phyloP scores from a whole-genome alignment of 2,329 filamentous ascomycete species.

The Colletotrichum somersetense region DNA sequence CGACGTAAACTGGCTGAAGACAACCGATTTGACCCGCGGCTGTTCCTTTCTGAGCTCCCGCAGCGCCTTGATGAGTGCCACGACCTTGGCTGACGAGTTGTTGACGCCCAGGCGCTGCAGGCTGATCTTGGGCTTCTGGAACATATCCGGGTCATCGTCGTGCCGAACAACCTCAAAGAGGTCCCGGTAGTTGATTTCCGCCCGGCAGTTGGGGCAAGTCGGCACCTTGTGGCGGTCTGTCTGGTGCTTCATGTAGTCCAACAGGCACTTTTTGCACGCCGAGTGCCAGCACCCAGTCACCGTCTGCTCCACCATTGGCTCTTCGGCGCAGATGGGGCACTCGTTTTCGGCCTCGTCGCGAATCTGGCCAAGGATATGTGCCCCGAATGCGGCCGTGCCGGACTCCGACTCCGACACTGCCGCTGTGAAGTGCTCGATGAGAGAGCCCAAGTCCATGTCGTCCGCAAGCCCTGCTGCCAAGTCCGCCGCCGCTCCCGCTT shows the following conservation, averaged over 20 bases:
- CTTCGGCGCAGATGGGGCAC: constrained; percentile 94
- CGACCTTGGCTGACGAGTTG: constrained; percentile 89
- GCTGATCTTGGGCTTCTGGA: constrained; percentile 65
- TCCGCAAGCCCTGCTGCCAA: constrained; percentile 85
- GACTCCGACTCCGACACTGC: constrained; percentile 69
- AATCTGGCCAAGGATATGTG: constrained; percentile 90
- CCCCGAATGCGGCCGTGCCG: constrained; percentile 80
- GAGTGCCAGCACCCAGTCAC: constrained; percentile 99
- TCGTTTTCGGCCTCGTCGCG: constrained; percentile 89
- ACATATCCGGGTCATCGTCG: constrained; percentile 68
- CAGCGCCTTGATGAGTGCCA: constrained; percentile 81
- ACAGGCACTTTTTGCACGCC: constrained; percentile 92
- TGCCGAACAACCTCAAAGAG: constrained; percentile 93
- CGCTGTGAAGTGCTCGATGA: constrained; percentile 87
- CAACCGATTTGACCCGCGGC: constrained; percentile 84
- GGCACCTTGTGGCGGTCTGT: constrained; percentile 80
- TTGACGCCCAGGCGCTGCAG: constrained; percentile 71
- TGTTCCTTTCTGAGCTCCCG: constrained; percentile 74
- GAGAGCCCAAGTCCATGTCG: constrained; percentile 92
- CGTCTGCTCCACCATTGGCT: constrained; percentile 93
- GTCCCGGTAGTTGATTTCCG: constrained; percentile 83
- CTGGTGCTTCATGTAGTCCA: constrained; percentile 91
- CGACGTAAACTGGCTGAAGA: constrained; percentile 98
- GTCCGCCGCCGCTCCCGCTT: constrained; percentile 82
- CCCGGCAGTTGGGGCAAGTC: constrained; percentile 91